Percentiles rank a stretch among this genome's conserved stretches.
These are phyloP conservation scores for Penicillium glabrum DNA, from an alignment of 2,329 filamentous ascomycete species.

Conservation along the genomic window DNA sequence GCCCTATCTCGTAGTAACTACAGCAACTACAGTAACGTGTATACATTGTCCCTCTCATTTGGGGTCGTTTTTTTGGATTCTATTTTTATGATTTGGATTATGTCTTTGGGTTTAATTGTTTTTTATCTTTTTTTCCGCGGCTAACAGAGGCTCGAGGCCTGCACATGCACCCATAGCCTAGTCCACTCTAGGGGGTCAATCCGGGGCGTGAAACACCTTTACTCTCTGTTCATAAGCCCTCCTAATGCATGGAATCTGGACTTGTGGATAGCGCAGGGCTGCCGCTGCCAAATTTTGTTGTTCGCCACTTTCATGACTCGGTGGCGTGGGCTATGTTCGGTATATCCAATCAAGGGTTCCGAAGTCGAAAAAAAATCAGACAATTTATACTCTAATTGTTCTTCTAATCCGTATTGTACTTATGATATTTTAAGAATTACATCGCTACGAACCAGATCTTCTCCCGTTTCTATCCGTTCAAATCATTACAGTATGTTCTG, in stretches of 20 bases:
- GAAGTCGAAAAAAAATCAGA: not conserved
- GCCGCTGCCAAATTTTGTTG: slow-evolving; percentile 1
- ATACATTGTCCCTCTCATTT: not conserved
- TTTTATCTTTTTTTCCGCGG: not conserved
- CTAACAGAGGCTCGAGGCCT: slow-evolving; percentile 3
- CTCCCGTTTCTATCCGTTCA: not conserved
- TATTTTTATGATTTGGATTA: not conserved
- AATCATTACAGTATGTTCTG: not conserved
- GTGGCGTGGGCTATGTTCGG: slow-evolving; percentile 9
- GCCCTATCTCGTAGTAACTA: too few species aligned
- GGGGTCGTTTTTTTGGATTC: not conserved
- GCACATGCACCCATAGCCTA: slow-evolving; percentile 8
- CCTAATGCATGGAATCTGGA: not conserved
- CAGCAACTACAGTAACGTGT: not conserved
- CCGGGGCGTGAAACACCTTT: slow-evolving; percentile 9
- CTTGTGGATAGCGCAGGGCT: not conserved
- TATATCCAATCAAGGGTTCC: not conserved
- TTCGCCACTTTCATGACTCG: slow-evolving; percentile 16
- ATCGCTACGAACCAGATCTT: not conserved
- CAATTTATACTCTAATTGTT: not conserved
- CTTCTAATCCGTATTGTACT: not conserved
- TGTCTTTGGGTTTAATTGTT: not conserved
- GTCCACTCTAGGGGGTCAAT: slow-evolving; percentile 5
- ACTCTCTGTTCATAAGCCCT: not conserved
- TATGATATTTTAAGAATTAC: not conserved